Conservation (phyloP, 371 early-diverging fungal genomes). For the Syncephalastrum racemosum region DNA sequence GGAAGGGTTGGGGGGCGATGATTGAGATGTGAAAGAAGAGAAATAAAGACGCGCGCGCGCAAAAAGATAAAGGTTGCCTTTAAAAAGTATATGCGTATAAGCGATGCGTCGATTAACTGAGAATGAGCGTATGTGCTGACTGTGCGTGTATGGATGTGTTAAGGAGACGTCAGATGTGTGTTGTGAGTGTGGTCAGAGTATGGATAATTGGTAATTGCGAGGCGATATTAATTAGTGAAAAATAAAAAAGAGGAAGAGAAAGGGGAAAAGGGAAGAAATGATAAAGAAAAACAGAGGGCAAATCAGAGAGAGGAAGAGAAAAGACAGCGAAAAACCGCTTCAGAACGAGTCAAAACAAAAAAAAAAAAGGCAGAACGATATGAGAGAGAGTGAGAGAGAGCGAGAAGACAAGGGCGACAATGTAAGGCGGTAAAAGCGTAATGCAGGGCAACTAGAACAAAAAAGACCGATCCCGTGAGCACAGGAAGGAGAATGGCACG, state of each 20-base stretch:
- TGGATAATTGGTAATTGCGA: background rate
- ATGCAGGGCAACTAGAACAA: conserved; percentile 19
- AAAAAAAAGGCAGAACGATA: conserved; percentile 2
- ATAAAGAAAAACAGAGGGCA: conserved; percentile 3
- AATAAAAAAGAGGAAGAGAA: conserved; percentile 3
- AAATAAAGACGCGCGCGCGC: conserved; percentile 12
- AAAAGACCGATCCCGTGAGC: conserved; percentile 11
- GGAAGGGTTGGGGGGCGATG: conserved; percentile 9
- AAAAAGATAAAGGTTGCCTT: background rate
- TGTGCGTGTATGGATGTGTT: too few species aligned
- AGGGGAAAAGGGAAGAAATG: conserved; percentile 7
- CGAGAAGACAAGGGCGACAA: conserved; percentile 5
- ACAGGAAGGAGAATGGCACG: conserved; percentile 2
- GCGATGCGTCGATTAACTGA: too few species aligned
- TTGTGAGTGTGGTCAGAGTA: too few species aligned
- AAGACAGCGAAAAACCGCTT: conserved; percentile 2
- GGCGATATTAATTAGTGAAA: background rate
- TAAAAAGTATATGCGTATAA: background rate
- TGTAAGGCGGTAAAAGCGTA: background rate
- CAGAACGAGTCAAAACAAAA: conserved; percentile 5
- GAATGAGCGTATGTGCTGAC: too few species aligned
- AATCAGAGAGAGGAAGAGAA: conserved; percentile 1
- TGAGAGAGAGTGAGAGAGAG: conserved; percentile 3
- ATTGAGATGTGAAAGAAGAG: conserved; percentile 18
- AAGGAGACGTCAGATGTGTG: too few species aligned